Evolutionary conservation across 257 asterid genomes (phyloP).

Genomic region (Ilex aquifolium): DNA sequence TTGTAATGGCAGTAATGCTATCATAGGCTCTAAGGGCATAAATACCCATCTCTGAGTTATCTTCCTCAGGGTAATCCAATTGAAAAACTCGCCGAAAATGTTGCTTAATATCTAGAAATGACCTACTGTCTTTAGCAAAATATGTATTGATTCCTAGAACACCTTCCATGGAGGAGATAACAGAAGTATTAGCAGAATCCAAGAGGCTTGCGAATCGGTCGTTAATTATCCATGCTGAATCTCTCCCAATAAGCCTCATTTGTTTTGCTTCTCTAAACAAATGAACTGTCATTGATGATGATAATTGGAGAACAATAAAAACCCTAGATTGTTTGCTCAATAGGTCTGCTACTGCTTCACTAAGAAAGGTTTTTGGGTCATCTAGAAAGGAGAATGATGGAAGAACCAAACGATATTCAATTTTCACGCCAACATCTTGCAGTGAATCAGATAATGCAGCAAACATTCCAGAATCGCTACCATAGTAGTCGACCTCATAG

Average conservation of each 20-base stretch:
- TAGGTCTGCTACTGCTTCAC: slow-evolving; percentile 20
- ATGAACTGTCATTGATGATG: slow-evolving; percentile 19
- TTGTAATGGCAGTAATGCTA: slow-evolving; percentile 22
- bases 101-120: slow-evolving; percentile 19
- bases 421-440: slow-evolving; percentile 15
- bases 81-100: slow-evolving; percentile 18
- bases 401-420: slow-evolving; percentile 27
- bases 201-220: slow-evolving; percentile 29
- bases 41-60: slow-evolving; percentile 24
- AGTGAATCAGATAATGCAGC: slow-evolving; percentile 26
- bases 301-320: slow-evolving; percentile 32
- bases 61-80: slow-evolving; percentile 25
- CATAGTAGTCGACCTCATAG: slow-evolving; percentile 26
- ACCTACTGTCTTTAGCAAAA: slow-evolving; percentile 11
- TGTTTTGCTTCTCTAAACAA: slow-evolving; percentile 32
- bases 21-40: slow-evolving; percentile 42
- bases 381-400: slow-evolving; percentile 25
- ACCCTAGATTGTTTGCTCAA: slow-evolving; percentile 32
- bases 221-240: slow-evolving; percentile 39
- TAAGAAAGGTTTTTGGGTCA: slow-evolving; percentile 18
- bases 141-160: slow-evolving; percentile 33
- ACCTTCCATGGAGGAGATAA: slow-evolving; percentile 27
- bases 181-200: slow-evolving; percentile 25
- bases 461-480: slow-evolving; percentile 28
- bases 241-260: slow-evolving; percentile 32